Evolutionary conservation across 1,284 basidiomycete genomes (phyloP).

Genomic region (Tylopilus sp.): DNA sequence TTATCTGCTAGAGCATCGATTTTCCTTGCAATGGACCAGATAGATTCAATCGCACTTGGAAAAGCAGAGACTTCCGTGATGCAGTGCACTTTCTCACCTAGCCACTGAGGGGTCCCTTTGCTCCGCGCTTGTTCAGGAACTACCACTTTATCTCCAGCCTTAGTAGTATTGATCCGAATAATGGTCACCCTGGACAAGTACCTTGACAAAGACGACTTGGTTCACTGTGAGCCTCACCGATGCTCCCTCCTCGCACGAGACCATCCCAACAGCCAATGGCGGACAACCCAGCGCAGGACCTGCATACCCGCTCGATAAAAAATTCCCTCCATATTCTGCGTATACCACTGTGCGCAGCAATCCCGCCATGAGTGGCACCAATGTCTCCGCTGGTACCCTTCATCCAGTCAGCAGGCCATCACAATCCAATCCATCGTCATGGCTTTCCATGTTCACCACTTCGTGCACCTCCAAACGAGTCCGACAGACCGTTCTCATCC

Average conservation of each 20-base stretch:
- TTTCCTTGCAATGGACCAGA: neutral
- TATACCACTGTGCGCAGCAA: neutral
- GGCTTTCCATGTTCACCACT: conserved; percentile 13
- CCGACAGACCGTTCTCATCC: conserved; percentile 12
- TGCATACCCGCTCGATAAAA: neutral
- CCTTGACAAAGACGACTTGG: neutral
- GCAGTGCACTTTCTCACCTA: neutral
- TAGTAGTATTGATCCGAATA: neutral
- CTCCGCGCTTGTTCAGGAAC: neutral
- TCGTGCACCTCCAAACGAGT: conserved; percentile 34
- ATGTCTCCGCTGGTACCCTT: neutral
- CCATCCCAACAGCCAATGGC: neutral
- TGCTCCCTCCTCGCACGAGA: neutral
- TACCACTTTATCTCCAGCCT: neutral
- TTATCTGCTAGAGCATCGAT: conserved; percentile 16
- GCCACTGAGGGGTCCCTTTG: too few relatives aligned
- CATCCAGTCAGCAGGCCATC: conserved; percentile 1
- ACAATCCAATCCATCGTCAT: conserved; percentile 6
- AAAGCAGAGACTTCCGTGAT: neutral
- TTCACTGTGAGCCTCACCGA: too few relatives aligned
- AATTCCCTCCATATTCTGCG: neutral
- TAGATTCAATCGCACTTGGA: neutral
- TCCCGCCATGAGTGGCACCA: neutral
- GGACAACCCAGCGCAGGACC: neutral
- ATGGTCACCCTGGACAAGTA: neutral